Base-by-base conservation (phyloP, 148 eudicot genomes). In the Rhododendron kiyosumense region DNA sequence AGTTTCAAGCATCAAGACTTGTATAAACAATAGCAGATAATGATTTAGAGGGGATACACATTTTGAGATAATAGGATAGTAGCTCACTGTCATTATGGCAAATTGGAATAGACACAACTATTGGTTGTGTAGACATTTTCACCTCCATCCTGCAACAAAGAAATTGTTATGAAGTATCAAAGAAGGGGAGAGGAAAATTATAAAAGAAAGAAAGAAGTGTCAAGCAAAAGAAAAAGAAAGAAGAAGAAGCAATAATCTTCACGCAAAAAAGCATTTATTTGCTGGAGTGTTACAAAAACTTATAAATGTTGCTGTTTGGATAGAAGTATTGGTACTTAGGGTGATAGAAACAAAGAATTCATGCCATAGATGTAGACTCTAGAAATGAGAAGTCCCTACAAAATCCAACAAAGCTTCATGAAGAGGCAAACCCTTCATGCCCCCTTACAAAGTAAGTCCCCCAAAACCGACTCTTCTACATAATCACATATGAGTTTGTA, bases 141-240 rank as follows among this genome's bases (percentile, higher is more conserved):
- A 95, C 95, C 87, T 93, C 98, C 96, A 96, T 94, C 95, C 99
- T 96, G 94, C 84, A 81, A 81, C 28, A 22, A 59, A 83, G 46
- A 84, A 30, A 30, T 14, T 54, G 83, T 32, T 28, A 43, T 59
- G 5, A 79, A 83, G 78, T 63, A 34, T 61, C 24, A 45, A 54
- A 57, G 26, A 48, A 28, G 59, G 52, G 48, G 14, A 65, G 52
- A 81, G n/a, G n/a, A 57, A 82, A 26, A 83, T 28, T 61, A 43
- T 43, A n/a, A 54, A 32, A 18, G 24, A 77, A 45, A n/a, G 28
- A n/a, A 78, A 78, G 57, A 46, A 26, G 57, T 38, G 13, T 71
- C 76, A 71, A 28, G 76, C 75, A 67, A 12, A 63, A 32, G 4
- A 38, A 10, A 22, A 45, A 26, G 10, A 43, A 78, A 78, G 81